phyloP scores from a whole-genome alignment of 352 stramenopile genomes.

The Globisporangium solare region DNA sequence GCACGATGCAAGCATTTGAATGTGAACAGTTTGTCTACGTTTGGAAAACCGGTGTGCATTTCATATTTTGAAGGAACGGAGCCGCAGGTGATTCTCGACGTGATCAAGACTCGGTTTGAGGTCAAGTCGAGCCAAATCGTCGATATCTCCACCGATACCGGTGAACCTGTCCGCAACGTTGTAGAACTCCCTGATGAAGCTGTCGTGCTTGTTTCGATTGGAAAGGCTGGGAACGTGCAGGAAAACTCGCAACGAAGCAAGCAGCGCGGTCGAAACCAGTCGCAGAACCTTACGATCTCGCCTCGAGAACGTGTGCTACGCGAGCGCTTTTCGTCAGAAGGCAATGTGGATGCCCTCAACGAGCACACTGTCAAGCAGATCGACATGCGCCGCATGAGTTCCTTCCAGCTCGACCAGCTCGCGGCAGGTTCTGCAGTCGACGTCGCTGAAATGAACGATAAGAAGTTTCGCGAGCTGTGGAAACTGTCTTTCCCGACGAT shows the following conservation, averaged over 20 bases:
- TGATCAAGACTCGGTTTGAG: constrained; percentile 76
- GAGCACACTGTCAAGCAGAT: constrained; percentile 15
- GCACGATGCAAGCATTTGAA: constrained; percentile 63
- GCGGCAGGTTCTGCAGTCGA: constrained; percentile 12
- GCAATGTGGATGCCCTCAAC: constrained; percentile 38
- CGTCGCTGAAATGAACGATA: constrained; percentile 16
- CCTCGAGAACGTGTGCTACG: constrained; percentile 33
- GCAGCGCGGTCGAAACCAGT: constrained; percentile 9
- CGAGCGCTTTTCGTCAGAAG: constrained; percentile 53
- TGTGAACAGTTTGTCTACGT: constrained; percentile 75
- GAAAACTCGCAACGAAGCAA: constrained; percentile 31
- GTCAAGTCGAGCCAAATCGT: constrained; percentile 74
- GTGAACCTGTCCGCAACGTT: constrained; percentile 58
- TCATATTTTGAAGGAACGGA: constrained; percentile 81
- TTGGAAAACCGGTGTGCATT: constrained; percentile 73
- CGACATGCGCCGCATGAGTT: constrained; percentile 34
- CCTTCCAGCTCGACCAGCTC: constrained; percentile 42
- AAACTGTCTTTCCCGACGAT: constrained; percentile 73
- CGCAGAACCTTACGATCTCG: constrained; percentile 19
- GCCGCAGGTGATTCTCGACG: constrained; percentile 59
- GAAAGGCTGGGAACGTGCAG: constrained; percentile 75
- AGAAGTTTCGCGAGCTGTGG: constrained; percentile 74
- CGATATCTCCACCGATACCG: constrained; percentile 68
- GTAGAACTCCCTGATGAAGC: constrained; percentile 50
- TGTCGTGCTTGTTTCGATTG: constrained; percentile 70